A percentile compares a stretch with the other conserved stretches of the same genome.
Conservation (phyloP, 768 basidiomycete species). For the Exsudoporus frostii region DNA sequence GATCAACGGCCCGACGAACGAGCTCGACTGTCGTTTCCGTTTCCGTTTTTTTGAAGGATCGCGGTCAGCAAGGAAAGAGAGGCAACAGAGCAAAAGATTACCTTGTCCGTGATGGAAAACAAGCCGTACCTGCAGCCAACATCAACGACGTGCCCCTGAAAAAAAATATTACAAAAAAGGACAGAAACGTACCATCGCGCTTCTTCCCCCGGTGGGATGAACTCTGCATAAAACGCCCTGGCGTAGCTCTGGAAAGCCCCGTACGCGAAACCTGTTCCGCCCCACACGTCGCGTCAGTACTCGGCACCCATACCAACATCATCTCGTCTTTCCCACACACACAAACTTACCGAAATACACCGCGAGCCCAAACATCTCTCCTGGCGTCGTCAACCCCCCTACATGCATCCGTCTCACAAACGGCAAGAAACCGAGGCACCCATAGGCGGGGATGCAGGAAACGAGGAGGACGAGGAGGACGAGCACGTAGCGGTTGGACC, state of each 20-base stretch:
- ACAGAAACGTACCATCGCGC: constrained; percentile 67
- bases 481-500: constrained; percentile 68
- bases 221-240: constrained; percentile 79
- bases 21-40: constrained; percentile 59
- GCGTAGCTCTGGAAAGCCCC: constrained; percentile 93
- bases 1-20: constrained; percentile 86
- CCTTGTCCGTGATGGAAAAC: constrained; percentile 91
- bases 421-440: constrained; percentile 73
- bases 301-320: neutral
- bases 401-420: constrained; percentile 49
- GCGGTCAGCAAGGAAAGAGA: neutral
- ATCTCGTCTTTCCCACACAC: neutral
- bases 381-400: constrained; percentile 73
- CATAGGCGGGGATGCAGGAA: constrained; percentile 71
- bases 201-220: constrained; percentile 86
- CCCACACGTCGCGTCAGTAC: neutral
- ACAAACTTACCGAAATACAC: constrained; percentile 68
- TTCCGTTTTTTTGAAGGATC: neutral
- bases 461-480: constrained; percentile 64
- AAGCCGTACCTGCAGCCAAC: constrained; percentile 52
- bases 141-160: neutral
- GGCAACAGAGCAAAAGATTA: constrained; percentile 15
- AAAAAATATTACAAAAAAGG: neutral
- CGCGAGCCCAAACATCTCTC: constrained; percentile 84
- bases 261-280: constrained; percentile 56